phyloP scores from a whole-genome alignment of 2,329 filamentous ascomycete species.

The Fusarium chuoi region DNA sequence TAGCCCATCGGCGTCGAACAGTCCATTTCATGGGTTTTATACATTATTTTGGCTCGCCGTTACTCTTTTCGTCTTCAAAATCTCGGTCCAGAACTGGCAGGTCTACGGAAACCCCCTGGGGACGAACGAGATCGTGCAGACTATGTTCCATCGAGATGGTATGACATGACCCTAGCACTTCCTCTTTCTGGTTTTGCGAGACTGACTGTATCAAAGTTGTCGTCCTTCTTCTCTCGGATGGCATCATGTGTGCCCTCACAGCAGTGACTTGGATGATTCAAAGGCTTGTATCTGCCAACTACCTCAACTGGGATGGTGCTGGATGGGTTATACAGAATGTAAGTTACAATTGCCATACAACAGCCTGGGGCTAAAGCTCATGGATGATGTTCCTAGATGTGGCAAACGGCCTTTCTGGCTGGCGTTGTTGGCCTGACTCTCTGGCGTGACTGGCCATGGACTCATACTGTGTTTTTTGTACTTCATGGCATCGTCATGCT shows the following conservation, averaged over 20 bases:
- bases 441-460: constrained; percentile 83
- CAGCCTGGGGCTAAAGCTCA: background rate
- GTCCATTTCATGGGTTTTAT: constrained; percentile 82
- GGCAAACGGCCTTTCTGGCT: constrained; percentile 74
- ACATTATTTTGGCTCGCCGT: constrained; percentile 81
- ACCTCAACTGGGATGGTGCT: constrained; percentile 71
- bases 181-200: too few relatives aligned
- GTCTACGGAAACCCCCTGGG: constrained; percentile 76
- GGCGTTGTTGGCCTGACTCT: constrained; percentile 73
- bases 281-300: constrained; percentile 65
- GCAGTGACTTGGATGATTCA: constrained; percentile 74
- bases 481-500: constrained; percentile 79
- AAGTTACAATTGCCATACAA: constrained; percentile 33
- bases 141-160: constrained; percentile 69
- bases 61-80: constrained; percentile 72
- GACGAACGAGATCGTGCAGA: constrained; percentile 75
- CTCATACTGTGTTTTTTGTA: constrained; percentile 81
- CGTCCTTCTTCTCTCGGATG: constrained; percentile 71
- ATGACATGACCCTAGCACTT: constrained; percentile 12
- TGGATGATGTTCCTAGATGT: constrained; percentile 57
- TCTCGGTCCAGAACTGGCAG: constrained; percentile 75
- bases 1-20: constrained; percentile 71
- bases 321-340: constrained; percentile 81
- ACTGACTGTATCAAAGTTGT: constrained; percentile 52
- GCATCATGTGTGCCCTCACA: constrained; percentile 73